Conservation (phyloP, 2,329 filamentous ascomycete genomes). For the Exophiala lecanii-corni region DNA sequence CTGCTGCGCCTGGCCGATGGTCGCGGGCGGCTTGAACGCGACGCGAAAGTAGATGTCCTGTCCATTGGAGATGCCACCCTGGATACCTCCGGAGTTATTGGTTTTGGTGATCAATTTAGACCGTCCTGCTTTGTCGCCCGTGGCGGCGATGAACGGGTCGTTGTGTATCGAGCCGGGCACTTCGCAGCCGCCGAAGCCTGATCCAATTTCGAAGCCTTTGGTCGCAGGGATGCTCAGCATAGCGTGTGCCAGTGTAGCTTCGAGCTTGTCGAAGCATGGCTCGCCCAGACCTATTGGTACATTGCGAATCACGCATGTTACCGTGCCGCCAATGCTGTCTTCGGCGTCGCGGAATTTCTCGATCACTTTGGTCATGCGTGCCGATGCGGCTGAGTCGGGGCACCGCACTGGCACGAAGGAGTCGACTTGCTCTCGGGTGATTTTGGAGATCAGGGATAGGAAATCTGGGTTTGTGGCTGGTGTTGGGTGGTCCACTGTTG, state of each 20-base stretch:
- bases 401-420: constrained; percentile 80
- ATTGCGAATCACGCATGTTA: constrained; percentile 89
- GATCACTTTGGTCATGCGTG: constrained; percentile 74
- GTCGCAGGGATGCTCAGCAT: constrained; percentile 94
- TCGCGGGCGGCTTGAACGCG: constrained; percentile 91
- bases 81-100: constrained; percentile 91
- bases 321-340: constrained; percentile 91
- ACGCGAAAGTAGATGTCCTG: constrained; percentile 91
- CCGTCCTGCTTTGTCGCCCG: constrained; percentile 39
- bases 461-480: constrained; percentile 67
- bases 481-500: constrained; percentile 22
- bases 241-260: constrained; percentile 83
- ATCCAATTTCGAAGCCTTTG: constrained; percentile 94
- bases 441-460: constrained; percentile 64
- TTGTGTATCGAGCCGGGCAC: constrained; percentile 89
- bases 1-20: constrained; percentile 81
- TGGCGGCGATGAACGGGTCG: constrained; percentile 61
- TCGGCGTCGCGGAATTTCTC: constrained; percentile 70
- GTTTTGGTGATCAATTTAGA: constrained; percentile 77
- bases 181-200: constrained; percentile 81
- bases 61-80: constrained; percentile 93
- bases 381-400: constrained; percentile 61
- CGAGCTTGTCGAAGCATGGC: constrained; percentile 91
- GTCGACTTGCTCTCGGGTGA: constrained; percentile 76
- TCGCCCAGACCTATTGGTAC: constrained; percentile 82